Base-by-base conservation (phyloP, 768 basidiomycete species). In the Tricholomella constricta region DNA sequence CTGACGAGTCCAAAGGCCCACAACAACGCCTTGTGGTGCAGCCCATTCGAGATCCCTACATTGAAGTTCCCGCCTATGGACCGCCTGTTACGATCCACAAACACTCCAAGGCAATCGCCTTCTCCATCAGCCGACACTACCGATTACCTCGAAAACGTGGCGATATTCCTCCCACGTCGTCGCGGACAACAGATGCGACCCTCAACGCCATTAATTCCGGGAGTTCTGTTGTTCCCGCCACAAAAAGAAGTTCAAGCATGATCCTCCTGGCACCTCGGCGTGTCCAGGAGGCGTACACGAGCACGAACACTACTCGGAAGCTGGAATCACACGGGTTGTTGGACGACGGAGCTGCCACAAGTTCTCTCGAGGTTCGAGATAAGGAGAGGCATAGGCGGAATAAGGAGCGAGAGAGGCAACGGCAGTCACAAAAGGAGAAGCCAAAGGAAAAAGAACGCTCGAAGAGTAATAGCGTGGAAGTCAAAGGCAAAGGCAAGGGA, bases 231-330 rank as follows among this genome's bases (percentile, higher is more conserved):
- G 45, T 54, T 23, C 50, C 63, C 19, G 50, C 14, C 19, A 65
- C 64, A 12, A 64, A 72, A 58, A 71, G 71, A 58, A 48, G 65
- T 5, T 68, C 70, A 19, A 73, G 67, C 34, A 79, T 79, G 76
- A 85, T 91, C 49, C 69, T 93, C 57, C 71, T 92, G 11, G 89
- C 87, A 15, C 82, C 87, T 27, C 81, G 82, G 61, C 80, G 78
- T 56, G 89, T 91, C n/a, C 90, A 92, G 59, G 82, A 84, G 62
- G 83, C 86, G 14, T 91, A 81, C 61, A 90, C 88, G 15, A 89
- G 82, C 60, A 91, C 89, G 15, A 84, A 78, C 29, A 86, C 88
- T 17, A 89, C 86, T 6, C 76, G 81, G 43, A 84, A 82, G 62
- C 74, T 90, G 31, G 80, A 80, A 55, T 81, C 84, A 0, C 84